phyloP scores from a whole-genome alignment of 2,329 filamentous ascomycete species.

The Ceratocystis alfenasii region DNA sequence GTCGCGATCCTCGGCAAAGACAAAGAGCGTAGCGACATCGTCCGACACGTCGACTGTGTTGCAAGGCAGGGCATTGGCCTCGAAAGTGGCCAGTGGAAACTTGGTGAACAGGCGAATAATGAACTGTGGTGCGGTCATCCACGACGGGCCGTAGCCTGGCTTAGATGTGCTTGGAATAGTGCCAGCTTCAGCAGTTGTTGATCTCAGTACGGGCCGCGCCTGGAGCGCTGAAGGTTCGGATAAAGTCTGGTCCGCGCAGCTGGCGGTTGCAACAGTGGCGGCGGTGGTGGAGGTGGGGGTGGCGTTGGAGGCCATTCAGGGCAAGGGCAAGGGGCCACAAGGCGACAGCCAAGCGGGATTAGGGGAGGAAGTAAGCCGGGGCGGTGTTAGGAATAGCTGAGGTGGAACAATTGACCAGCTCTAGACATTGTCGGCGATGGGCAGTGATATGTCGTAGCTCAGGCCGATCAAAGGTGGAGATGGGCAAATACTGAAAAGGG shows the following conservation, averaged over 20 bases:
- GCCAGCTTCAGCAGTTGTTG: too few relatives aligned
- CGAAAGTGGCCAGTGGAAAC: conserved; percentile 69
- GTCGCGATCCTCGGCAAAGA: conserved; percentile 58
- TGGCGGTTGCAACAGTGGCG: not conserved
- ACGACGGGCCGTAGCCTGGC: conserved; percentile 23
- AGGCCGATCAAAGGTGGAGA: too few relatives aligned
- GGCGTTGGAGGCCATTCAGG: conserved; percentile 2
- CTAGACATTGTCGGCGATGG: too few relatives aligned
- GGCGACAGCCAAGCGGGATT: not conserved
- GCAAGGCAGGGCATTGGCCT: conserved; percentile 60
- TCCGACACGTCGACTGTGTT: conserved; percentile 36
- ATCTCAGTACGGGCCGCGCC: not conserved
- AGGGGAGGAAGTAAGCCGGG: not conserved
- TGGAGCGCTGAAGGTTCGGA: not conserved
- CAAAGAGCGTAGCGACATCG: conserved; percentile 50
- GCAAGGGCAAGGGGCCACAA: not conserved
- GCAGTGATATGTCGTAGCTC: too few relatives aligned
- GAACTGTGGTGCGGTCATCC: conserved; percentile 55
- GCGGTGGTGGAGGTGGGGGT: not conserved
- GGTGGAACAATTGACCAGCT: too few relatives aligned
- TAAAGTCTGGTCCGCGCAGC: too few relatives aligned
- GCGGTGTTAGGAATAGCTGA: not conserved
- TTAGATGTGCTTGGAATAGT: not conserved
- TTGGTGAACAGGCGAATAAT: conserved; percentile 72
- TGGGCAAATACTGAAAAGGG: not conserved